Base-by-base conservation (phyloP, 1,139 yeast genomes). In the Debaryomyces subglobosus region DNA sequence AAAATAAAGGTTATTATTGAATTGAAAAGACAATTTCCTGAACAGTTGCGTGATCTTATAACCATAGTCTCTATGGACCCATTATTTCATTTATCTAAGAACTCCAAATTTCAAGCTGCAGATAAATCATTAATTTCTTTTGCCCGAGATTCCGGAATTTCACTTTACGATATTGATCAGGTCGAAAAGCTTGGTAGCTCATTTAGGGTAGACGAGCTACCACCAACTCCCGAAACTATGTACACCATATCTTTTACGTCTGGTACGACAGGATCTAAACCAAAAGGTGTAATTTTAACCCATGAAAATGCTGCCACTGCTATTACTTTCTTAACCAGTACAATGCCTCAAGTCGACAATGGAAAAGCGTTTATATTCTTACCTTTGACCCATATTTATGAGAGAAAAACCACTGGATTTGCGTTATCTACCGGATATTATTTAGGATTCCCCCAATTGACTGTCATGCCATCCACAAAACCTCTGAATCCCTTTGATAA, bases 161-260 rank as follows among this genome's bases (percentile, higher is more conserved):
- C 64, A 51, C 60, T 85, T 18, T 71, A 71, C 51, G 79, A 81
- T 46, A 65, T 83, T 49, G 57, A 67, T 8, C 85, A 85, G 55
- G 79, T 85, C 37, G 80, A 78, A 53, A 63, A 67, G 27, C 63
- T 85, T 33, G 95, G 94, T 21, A 67, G 65, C 42, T 59, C 75
- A 27, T 72, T 72, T 56, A 79, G 79, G 4, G 60, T 71, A 7
- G 71, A 75, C 0, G 73, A 74, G 44, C 64, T 69, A 33, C 79
- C 81, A 5, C 89, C 91, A 13, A 64, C 60, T 0, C 78, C 84
- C 1, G 78, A 81, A 8, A 77, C 85, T 29, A 53, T 77, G 16
- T 81, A 82, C 56, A 85, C 92, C 42, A 82, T 88, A 53, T 83
- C 87, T 39, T 88, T 86, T 65, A 88, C 96, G 10, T 84, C 91